phyloP scores from a whole-genome alignment of 805 yeast species.

The Barnettozyma salicaria region DNA sequence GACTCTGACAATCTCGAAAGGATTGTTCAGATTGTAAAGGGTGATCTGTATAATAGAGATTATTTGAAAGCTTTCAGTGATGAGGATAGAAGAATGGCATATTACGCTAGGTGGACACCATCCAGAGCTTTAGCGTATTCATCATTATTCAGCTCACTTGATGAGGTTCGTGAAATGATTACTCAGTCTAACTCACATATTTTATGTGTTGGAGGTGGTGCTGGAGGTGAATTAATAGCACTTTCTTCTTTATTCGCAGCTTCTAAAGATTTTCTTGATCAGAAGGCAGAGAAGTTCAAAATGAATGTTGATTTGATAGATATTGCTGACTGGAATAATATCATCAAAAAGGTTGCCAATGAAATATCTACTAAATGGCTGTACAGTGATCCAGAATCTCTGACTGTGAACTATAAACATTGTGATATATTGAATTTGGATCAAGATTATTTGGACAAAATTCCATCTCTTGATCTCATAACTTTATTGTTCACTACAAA shows the following conservation, averaged over 20 bases:
- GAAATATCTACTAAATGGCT: slow-evolving; percentile 51
- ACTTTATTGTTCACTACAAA: slow-evolving; percentile 82
- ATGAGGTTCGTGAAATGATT: slow-evolving; percentile 35
- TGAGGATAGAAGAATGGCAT: slow-evolving; percentile 63
- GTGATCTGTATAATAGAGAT: slow-evolving; percentile 62
- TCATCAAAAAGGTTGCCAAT: slow-evolving; percentile 39
- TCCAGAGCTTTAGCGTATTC: slow-evolving; percentile 72
- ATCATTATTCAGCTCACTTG: slow-evolving; percentile 52
- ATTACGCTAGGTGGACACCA: slow-evolving; percentile 82
- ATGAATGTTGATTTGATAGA: slow-evolving; percentile 51
- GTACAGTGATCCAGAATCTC: slow-evolving; percentile 30
- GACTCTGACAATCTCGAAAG: slow-evolving; percentile 25
- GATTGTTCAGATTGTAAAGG: slow-evolving; percentile 63
- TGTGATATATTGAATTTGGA: slow-evolving; percentile 34
- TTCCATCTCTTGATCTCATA: slow-evolving; percentile 41
- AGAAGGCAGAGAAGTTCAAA: slow-evolving; percentile 29
- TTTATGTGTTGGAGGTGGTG: slow-evolving; percentile 82
- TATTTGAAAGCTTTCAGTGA: slow-evolving; percentile 63
- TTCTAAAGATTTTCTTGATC: slow-evolving; percentile 16
- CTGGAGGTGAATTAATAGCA: slow-evolving; percentile 72
- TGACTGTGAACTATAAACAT: slow-evolving; percentile 30
- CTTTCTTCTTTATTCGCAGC: slow-evolving; percentile 51
- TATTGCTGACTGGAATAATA: slow-evolving; percentile 69
- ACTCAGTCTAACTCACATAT: slow-evolving; percentile 31
- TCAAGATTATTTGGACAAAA: slow-evolving; percentile 18